Base-by-base conservation (phyloP, 371 early-diverging fungal species). In the Actinomucor elegans region DNA sequence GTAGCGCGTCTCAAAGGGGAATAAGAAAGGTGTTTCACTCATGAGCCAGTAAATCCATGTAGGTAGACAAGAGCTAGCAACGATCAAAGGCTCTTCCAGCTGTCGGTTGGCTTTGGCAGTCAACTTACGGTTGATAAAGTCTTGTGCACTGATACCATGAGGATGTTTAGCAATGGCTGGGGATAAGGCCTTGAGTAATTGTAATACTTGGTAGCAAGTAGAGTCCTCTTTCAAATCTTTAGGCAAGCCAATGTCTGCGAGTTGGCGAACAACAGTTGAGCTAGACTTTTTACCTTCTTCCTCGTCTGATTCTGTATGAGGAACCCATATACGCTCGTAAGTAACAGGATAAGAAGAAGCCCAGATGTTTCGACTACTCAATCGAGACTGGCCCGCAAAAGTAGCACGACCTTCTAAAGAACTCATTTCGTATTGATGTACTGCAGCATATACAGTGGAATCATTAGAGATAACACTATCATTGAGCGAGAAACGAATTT, bases 11-110 rank as follows among this genome's bases (percentile, higher is more conserved):
- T 91, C 93, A 52, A 97, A 93, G 1, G 92, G 89, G 29, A 95
- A 80, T 53, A 96, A 59, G 67, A 93, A 95, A 0, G 89, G 84
- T 18, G 83, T 86, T n/a, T 85, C 69, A 17, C 60, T 62, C 43
- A 86, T 80, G 2, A 96, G 47, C 48, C 79, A 66, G 12, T 73
- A 62, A 14, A 87, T 80, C 97, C 97, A 96, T 17, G 50, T 31
- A 0, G 97, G 97, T 11, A 93, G 70, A 33, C 90, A 87, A 7
- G 81, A 69, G 42, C 90, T 87, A 2, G 90, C 92, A 0, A 94
- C 94, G 52, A 94, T 88, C 26, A 94, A 76, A 1, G 93, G 91
- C 47, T 95, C 94, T 62, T 90, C 87, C 20, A 96, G 59, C 52
- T 95, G 94, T 2, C 92, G 83, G 23, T 81, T 85, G 36, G 93